Base-by-base conservation (phyloP, 139 green algal genomes). In the Desmodesmus armatus region DNA sequence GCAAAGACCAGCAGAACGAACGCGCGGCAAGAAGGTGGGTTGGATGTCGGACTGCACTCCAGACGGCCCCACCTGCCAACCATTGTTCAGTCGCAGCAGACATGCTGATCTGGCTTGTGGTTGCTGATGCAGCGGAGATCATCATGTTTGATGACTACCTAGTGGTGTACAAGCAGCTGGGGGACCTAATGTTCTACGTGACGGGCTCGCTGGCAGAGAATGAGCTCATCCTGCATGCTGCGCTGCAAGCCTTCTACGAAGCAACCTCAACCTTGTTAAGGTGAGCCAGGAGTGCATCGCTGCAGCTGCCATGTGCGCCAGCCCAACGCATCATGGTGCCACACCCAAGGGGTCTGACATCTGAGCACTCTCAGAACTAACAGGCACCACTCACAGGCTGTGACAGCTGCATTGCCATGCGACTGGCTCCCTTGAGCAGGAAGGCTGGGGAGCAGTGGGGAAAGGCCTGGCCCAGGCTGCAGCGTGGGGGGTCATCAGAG, bases 141-240 rank as follows among this genome's bases (percentile, higher is more conserved):
- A 94, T 95, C 73, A 96, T 99, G 92, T 98, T 99, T 89, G 97
- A 99, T 88, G 92, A 98, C 75, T 90, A 95, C n/a, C 90, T 99
- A 29, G 94, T 98, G 31, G 92, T 99, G 29, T 99, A 98, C 95
- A 99, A 98, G 90, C 98, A 96, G 75, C 82, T 98, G 11, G 92
- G 92, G 0, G 98, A 99, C 90, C 93, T 99, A 41, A 97, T 98
- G 90, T 99, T 99, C 86, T 99, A 97, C 85, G 96, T 98, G 23
- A 98, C 95, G 2, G 98, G 95, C 3, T 90, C 88, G 23, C 89
- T 94, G 41, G 94, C 98, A 35, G 98, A 99, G 85, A 99, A 99
- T 76, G 98, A 99, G 92, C 91, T 99, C 25, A 94, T 99, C 5
- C 82, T 99, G 29, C 92, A 89, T 63, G 89, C 90, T 35, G 97